Base-by-base conservation (phyloP, 1,284 basidiomycete genomes). In the Fomitopsis pinicola region DNA sequence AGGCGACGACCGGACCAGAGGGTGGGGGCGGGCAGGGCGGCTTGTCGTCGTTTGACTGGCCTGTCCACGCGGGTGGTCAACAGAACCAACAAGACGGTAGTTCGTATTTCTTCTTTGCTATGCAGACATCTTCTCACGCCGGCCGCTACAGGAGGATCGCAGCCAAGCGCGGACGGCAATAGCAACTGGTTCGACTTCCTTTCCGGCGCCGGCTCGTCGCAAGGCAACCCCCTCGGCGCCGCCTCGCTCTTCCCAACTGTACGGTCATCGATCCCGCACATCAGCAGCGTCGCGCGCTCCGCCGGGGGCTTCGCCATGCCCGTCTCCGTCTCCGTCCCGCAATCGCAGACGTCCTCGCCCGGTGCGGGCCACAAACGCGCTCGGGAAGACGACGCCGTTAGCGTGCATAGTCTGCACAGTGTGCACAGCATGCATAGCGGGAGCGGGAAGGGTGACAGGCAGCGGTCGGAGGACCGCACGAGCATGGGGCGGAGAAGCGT, bases 101-200 rank as follows among this genome's bases (percentile, higher is more conserved):
- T 69, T 42, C 61, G 66, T 66, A 54, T 55, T 44, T 26, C 22
- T 50, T 26, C 28, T 10, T 17, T 40, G 15, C 35, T 26, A 17
- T 55, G 35, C 26, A 26, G 8, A 48, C 26, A 19, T 19, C 4
- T 6, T 7, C 42, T 45, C 42, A 22, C 15, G 17, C 7, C n/a
- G 14, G 63, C 62, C 61, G 58, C 12, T 38, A 58, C 42, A 61
- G 57, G 33, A 50, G 59, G 44, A 57, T 64, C 19, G 30, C 36
- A 54, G 36, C 17, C 54, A 3, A 19, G 7, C 55, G 33, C 63
- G 35, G 35, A 54, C 0, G 36, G 59, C 33, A 59, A 60, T 42
- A 62, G 38, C 60, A 68, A 68, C 62, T 71, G 69, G 69, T 68
- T 71, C 63, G 69, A 71, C 67, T 66, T 71, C 63, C 62, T 71